A percentile compares a stretch with the other conserved stretches of the same genome.
Conservation (phyloP, 306 rosid genomes). For the Corylus heterophylla region DNA sequence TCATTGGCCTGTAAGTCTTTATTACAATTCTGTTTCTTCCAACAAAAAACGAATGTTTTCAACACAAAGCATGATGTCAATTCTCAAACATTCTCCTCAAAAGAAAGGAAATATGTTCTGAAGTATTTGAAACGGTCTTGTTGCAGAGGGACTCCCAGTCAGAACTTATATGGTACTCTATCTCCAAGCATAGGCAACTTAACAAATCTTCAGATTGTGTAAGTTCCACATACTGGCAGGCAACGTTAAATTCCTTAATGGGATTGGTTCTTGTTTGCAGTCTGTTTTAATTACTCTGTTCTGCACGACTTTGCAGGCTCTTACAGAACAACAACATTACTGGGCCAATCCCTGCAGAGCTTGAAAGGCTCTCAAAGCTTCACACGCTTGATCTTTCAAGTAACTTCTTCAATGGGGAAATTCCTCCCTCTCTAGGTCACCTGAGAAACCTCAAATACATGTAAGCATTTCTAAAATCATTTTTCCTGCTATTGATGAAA, state of each 20-base stretch:
- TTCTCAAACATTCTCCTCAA: background rate
- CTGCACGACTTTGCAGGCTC: slow-evolving; percentile 54
- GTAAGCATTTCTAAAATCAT: slow-evolving; percentile 51
- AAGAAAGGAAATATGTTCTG: slow-evolving; percentile 5
- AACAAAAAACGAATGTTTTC: slow-evolving; percentile 7
- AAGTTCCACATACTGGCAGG: slow-evolving; percentile 30
- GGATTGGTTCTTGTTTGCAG: slow-evolving; percentile 19
- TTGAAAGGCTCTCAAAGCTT: slow-evolving; percentile 78
- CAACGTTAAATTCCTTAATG: background rate
- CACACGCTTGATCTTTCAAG: slow-evolving; percentile 89
- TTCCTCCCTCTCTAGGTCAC: slow-evolving; percentile 72
- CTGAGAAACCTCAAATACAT: slow-evolving; percentile 76
- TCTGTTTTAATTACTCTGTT: slow-evolving; percentile 20
- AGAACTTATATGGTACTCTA: slow-evolving; percentile 84
- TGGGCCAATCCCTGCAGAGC: slow-evolving; percentile 77
- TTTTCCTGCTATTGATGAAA: background rate
- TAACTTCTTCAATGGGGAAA: slow-evolving; percentile 66
- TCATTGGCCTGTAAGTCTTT: slow-evolving; percentile 77
- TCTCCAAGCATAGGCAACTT: slow-evolving; percentile 94
- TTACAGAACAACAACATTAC: slow-evolving; percentile 89
- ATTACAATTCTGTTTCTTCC: slow-evolving; percentile 20
- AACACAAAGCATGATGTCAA: background rate
- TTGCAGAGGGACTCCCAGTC: slow-evolving; percentile 96
- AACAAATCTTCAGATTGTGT: slow-evolving; percentile 96
- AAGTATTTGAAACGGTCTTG: slow-evolving; percentile 31